Base-by-base conservation (phyloP, 169 alveolate genomes). In the Fabrea salina region DNA sequence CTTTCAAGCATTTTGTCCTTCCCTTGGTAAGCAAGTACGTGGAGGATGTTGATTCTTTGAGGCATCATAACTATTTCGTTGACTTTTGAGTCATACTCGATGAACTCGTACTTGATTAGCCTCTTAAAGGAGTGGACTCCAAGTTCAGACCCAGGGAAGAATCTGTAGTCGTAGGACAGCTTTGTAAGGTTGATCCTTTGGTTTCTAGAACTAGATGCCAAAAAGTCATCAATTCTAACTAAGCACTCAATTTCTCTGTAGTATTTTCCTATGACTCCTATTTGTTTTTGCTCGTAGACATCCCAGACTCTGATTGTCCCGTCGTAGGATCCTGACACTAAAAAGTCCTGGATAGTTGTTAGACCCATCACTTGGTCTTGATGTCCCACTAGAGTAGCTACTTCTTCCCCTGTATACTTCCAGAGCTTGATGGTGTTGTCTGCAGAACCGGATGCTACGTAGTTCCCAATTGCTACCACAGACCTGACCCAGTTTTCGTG, bases 31-130 rank as follows among this genome's bases (percentile, higher is more conserved):
- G 67, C 13, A 30, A 30, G 49, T 8, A 43, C 13, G 49, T 70
- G 79, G 3, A 47, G 27, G 13, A 70, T 44, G 32, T 70, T 70
- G 7, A 70, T 70, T 27, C 79, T 43, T 2, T n/a, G 25, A 49
- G 61, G 61, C n/a, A n/a, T n/a, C n/a, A n/a, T n/a, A n/a, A n/a
- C n/a, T n/a, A n/a, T n/a, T n/a, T n/a, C n/a, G n/a, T n/a, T n/a
- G n/a, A n/a, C n/a, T n/a, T n/a, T n/a, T n/a, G n/a, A n/a, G n/a
- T n/a, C n/a, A n/a, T n/a, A n/a, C n/a, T n/a, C n/a, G n/a, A n/a
- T n/a, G n/a, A n/a, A n/a, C n/a, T n/a, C n/a, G n/a, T n/a, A n/a
- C n/a, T n/a, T n/a, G n/a, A n/a, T n/a, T n/a, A n/a, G n/a, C n/a
- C n/a, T n/a, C n/a, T n/a, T n/a, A n/a, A n/a, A n/a, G n/a, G n/a